A percentile compares a stretch with the other conserved stretches of the same genome.
phyloP scores from a whole-genome alignment of 2,329 filamentous ascomycete species.

The Purpureocillium lavendulum region DNA sequence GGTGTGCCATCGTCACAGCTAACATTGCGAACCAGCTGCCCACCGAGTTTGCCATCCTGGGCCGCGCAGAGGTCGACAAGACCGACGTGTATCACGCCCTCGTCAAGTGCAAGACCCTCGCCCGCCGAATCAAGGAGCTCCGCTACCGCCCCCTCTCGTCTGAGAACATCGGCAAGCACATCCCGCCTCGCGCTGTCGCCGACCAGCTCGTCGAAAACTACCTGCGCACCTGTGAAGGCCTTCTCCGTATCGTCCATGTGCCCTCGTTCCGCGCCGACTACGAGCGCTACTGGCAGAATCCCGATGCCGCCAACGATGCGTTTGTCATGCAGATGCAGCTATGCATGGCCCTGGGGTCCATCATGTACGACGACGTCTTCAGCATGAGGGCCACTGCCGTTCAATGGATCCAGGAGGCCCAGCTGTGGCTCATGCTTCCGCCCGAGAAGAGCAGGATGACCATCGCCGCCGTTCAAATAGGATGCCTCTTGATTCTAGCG shows the following conservation, averaged over 20 bases:
- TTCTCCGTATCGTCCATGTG: constrained; percentile 48
- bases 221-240: constrained; percentile 46
- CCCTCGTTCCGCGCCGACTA: constrained; percentile 50
- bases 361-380: constrained; percentile 36
- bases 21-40: constrained; percentile 16
- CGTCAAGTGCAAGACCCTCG: constrained; percentile 31
- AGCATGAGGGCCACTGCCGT: constrained; percentile 32
- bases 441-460: constrained; percentile 40
- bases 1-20: too few species aligned
- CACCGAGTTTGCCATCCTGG: constrained; percentile 16
- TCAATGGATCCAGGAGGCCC: constrained; percentile 45
- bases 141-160: constrained; percentile 26
- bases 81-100: constrained; percentile 23
- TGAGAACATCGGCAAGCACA: constrained; percentile 26
- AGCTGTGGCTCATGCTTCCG: constrained; percentile 39
- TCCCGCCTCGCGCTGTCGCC: constrained; percentile 30
- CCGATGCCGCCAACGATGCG: constrained; percentile 25
- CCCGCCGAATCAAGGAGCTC: constrained; percentile 30
- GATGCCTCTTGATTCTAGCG: constrained; percentile 42
- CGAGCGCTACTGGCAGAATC: constrained; percentile 36
- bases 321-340: constrained; percentile 47
- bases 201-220: constrained; percentile 45
- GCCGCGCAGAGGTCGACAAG: constrained; percentile 15
- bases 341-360: constrained; percentile 41
- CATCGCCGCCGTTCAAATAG: constrained; percentile 40